Base-by-base conservation (phyloP, 2,329 filamentous ascomycete genomes). In the Fusarium cicatricum region DNA sequence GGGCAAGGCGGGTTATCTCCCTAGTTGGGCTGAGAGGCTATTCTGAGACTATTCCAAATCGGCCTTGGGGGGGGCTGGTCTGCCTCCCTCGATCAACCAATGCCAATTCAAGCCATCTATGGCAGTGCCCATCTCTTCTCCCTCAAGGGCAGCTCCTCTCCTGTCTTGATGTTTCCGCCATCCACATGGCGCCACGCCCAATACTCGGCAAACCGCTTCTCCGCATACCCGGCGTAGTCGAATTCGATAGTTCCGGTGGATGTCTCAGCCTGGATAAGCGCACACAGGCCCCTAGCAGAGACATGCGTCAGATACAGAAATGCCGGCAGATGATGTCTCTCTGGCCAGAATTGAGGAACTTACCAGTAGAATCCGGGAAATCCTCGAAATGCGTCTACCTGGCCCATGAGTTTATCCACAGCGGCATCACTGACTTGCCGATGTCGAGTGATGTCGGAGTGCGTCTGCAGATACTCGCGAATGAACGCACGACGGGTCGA, bases 331-430 rank as follows among this genome's bases (percentile, higher is more conserved):
- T 32, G 31, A 49, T 32, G 12, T 29, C 12, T 15, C 14, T 11
- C n/a, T 6, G 10, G 14, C 5, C 4, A 3, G 28, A 7, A 34
- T 26, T 26, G 12, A 29, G n/a, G 11, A 14, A 62, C 62, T 58
- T 40, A 66, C 63, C 63, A 66, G 52, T 66, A 66, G 21, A 66
- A 66, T 2, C 63, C 63, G 11, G 63, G 63, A 5, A 66, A 64
- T 1, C 63, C 63, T 17, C 63, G 49, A 42, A 59, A 58, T n/a
- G 48, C 33, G 12, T 66, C 63, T 11, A 66, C 62, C n/a, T 62
- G 50, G 14, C 21, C 31, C 63, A 66, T 57, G 7, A 64, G 37
- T 2, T 19, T 29, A 19, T 66, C 49, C 23, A 66, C 60, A 17
- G 60, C 38, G 29, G 46, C 49, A 11, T 66, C 57, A 40, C 34